Conservation (phyloP, 352 stramenopile genomes). For the Pythium monospermum region DNA sequence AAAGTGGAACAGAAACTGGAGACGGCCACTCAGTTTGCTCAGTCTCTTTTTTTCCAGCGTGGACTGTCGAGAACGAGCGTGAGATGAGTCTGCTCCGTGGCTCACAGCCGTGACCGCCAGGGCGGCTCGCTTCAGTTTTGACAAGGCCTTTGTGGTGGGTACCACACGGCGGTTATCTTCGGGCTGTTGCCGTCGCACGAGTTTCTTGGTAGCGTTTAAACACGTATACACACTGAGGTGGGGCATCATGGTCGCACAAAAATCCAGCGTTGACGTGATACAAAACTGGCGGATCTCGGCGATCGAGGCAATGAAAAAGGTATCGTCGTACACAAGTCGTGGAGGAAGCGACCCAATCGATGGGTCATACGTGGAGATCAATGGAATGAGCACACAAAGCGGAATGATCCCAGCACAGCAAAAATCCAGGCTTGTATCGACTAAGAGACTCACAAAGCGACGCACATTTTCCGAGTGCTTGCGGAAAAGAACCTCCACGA, state of each 20-base stretch:
- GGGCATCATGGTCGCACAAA: not conserved
- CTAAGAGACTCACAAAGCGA: not conserved
- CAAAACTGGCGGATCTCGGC: not conserved
- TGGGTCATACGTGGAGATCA: not conserved
- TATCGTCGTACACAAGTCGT: not conserved
- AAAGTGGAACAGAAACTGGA: too few relatives aligned
- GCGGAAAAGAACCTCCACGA: not conserved
- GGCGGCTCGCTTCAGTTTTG: too few relatives aligned
- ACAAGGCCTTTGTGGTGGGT: not conserved
- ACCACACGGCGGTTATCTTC: too few relatives aligned
- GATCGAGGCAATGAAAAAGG: not conserved
- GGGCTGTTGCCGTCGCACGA: not conserved
- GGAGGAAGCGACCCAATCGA: not conserved
- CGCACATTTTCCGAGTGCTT: not conserved
- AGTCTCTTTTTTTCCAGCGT: too few relatives aligned
- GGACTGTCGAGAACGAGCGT: too few relatives aligned
- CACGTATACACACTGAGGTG: not conserved
- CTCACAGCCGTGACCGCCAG: too few relatives aligned
- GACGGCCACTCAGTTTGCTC: too few relatives aligned
- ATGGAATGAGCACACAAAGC: not conserved
- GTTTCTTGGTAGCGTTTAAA: not conserved
- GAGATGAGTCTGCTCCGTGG: too few relatives aligned
- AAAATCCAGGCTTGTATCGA: conserved; percentile 3
- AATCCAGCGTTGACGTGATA: conserved; percentile 3
- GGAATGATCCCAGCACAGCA: conserved; percentile 1